Conservation (phyloP, 2,329 filamentous ascomycete species). For the Aspergillus sp. region DNA sequence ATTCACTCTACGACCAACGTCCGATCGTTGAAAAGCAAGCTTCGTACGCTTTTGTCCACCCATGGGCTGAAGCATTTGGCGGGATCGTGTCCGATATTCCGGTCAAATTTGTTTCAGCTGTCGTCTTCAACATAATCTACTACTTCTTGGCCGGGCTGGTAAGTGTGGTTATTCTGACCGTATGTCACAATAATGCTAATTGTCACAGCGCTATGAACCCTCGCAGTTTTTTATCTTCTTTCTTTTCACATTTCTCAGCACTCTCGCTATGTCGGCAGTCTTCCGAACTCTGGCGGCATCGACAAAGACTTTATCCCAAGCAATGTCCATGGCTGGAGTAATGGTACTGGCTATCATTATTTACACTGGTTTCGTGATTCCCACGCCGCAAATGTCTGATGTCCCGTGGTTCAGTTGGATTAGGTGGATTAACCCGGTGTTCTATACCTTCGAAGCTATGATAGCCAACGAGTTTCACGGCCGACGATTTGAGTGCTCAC, state of each 20-base stretch:
- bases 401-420: slow-evolving; percentile 67
- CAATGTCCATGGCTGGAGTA: slow-evolving; percentile 58
- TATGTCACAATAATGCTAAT: slow-evolving; percentile 13
- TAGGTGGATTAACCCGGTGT: slow-evolving; percentile 64
- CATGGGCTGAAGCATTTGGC: slow-evolving; percentile 79
- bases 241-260: slow-evolving; percentile 60
- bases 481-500: slow-evolving; percentile 57
- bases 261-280: slow-evolving; percentile 58
- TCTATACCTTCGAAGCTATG: slow-evolving; percentile 65
- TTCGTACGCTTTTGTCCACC: slow-evolving; percentile 86
- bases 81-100: slow-evolving; percentile 87
- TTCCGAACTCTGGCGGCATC: slow-evolving; percentile 61
- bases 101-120: slow-evolving; percentile 71
- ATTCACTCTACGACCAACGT: slow-evolving; percentile 84
- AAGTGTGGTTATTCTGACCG: slow-evolving; percentile 8
- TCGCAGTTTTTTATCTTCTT: slow-evolving; percentile 63
- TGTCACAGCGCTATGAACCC: slow-evolving; percentile 33
- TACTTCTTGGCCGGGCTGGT: slow-evolving; percentile 83
- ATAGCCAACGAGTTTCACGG: slow-evolving; percentile 60
- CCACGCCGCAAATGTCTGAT: slow-evolving; percentile 52
- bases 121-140: slow-evolving; percentile 75
- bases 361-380: slow-evolving; percentile 67
- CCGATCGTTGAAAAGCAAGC: slow-evolving; percentile 90
- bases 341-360: slow-evolving; percentile 60
- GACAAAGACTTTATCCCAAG: slow-evolving; percentile 62